Base-by-base conservation (phyloP, 257 asterid species). In the Marsdenia floribunda region DNA sequence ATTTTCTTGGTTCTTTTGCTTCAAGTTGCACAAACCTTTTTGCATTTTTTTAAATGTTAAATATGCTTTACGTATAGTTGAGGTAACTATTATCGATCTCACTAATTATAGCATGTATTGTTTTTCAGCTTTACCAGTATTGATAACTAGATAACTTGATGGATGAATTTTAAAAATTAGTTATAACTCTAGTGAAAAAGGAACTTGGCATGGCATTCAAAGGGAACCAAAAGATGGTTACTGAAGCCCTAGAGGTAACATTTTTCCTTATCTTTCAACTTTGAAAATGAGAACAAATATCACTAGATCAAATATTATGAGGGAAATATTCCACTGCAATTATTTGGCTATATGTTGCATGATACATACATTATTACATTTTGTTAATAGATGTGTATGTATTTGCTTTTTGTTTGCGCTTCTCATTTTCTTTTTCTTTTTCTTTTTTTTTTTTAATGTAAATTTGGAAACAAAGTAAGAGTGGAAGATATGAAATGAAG, bases 151-250 rank as follows among this genome's bases (percentile, higher is more conserved):
- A 69, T 54, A 16, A 24, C 70, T 66, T 16, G 44, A 29, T 12
- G 14, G 10, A 5, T 42, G 68, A 58, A 58, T 78, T 47, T 90
- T 68, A 89, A 96, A 88, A 91, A 85, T 80, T 91, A 58, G 81
- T 88, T 67, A 91, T 91, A 78, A 71, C 86, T 68, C 89, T 96
- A 53, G 85, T 84, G n/a, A 89, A 89, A 83, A 91, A 89, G 84
- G 93, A 87, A 86, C 81, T 91, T 8, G 97, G 97, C 77, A 93
- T 88, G 72, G 93, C 89, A n/a, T 91, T 91, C 79, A 91, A 85
- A 85, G 93, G 90, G 37, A 84, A 78, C 86, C 96, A 89, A 70
- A 89, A 87, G 84, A 89, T 78, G 90, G 91, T 91, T 55, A 82
- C 82, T 80, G 97, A 91, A 82, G 87, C 97, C 68, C 79, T 91